These are phyloP conservation scores for Vanrija humicola DNA, from an alignment of 1,284 basidiomycete species.

Conservation along the genomic window DNA sequence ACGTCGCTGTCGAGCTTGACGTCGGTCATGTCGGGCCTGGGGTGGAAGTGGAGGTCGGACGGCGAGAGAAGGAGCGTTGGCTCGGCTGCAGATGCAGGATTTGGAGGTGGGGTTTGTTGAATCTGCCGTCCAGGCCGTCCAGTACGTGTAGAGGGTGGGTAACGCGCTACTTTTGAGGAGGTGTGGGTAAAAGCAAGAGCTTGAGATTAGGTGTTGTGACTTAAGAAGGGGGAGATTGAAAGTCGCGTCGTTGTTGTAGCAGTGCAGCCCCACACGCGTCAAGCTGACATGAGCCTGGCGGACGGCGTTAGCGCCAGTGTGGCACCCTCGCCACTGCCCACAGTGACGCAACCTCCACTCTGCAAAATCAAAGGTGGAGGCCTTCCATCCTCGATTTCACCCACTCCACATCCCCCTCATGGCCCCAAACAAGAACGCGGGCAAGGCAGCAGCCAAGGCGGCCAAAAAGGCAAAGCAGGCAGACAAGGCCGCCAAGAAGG, in stretches of 20 bases:
- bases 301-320: conserved; percentile 5
- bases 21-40: conserved; percentile 46
- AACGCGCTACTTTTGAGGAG: too few species aligned
- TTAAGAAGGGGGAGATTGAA: too few species aligned
- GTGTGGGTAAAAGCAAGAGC: too few species aligned
- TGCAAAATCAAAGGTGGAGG: neutral
- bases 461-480: conserved; percentile 66
- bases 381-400: neutral
- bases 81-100: too few species aligned
- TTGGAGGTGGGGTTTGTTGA: too few species aligned
- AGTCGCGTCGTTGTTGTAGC: conserved; percentile 2
- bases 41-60: conserved; percentile 3
- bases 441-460: conserved; percentile 59
- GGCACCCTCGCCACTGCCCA: neutral
- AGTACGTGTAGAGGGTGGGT: too few species aligned
- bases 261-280: conserved; percentile 2
- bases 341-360: conserved; percentile 18
- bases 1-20: conserved; percentile 54
- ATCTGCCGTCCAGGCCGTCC: too few species aligned
- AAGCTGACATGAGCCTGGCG: too few species aligned
- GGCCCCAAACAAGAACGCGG: conserved; percentile 19
- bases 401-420: conserved; percentile 5
- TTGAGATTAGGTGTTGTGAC: too few species aligned
- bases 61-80: neutral
- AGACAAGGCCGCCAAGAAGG: conserved; percentile 58